Evolutionary conservation across 306 rosid genomes (phyloP).

Genomic region (Lagenaria siceraria): DNA sequence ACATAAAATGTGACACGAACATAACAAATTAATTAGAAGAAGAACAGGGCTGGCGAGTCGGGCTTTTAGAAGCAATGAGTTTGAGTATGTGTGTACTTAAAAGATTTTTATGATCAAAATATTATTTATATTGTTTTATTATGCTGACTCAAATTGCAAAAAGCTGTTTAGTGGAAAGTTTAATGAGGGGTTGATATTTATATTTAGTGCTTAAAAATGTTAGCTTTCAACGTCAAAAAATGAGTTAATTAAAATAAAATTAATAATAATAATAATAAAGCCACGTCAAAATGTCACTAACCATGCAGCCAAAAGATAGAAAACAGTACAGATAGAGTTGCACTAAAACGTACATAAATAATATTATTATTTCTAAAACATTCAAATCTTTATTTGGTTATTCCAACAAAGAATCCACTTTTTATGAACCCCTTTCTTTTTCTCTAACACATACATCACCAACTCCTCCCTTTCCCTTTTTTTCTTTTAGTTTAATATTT

Average conservation of each 20-base stretch:
- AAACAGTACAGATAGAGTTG: conserved; percentile 26
- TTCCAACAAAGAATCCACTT: conserved; percentile 6
- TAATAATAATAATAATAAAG: no score
- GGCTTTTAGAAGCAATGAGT: no score
- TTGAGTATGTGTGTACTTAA: no score
- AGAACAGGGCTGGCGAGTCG: no score
- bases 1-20: no score
- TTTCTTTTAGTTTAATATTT: not conserved
- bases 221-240: not conserved
- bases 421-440: not conserved
- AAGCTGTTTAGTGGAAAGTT: not conserved
- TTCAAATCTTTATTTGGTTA: not conserved
- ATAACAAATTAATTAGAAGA: no score
- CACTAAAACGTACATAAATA: conserved; percentile 24
- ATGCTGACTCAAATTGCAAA: not conserved
- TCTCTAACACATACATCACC: not conserved
- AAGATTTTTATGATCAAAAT: no score
- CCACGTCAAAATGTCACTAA: not conserved
- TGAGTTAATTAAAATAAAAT: no score
- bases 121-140: no score
- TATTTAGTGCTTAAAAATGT: not conserved
- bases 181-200: not conserved
- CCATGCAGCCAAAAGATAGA: conserved; percentile 13
- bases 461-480: not conserved
- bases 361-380: not conserved